Evolutionary conservation across 495 filamentous ascomycete species (phyloP).

Genomic region (Haplographium delicatum): DNA sequence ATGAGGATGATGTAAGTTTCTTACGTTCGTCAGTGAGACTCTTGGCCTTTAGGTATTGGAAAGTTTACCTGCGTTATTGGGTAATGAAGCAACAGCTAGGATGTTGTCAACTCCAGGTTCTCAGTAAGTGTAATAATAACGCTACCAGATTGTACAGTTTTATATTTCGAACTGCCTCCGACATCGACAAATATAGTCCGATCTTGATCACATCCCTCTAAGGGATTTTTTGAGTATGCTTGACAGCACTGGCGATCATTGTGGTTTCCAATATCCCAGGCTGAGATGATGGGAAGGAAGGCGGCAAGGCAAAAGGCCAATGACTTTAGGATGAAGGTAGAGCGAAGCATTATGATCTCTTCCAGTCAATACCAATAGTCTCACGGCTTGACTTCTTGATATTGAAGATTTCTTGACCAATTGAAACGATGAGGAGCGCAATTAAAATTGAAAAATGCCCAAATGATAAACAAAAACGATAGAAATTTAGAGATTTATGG

Average conservation of each 20-base stretch:
- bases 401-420: background rate
- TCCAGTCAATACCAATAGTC: background rate
- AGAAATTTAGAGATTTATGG: background rate
- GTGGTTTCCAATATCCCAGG: conserved; percentile 16
- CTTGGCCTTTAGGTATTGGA: background rate
- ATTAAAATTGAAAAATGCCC: too few species aligned
- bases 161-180: conserved; percentile 11
- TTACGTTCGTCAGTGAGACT: background rate
- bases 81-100: conserved; percentile 48
- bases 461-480: background rate
- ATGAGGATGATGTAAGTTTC: conserved; percentile 47
- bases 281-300: conserved; percentile 8
- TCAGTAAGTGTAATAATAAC: background rate
- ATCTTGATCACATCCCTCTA: conserved; percentile 17
- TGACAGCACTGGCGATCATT: conserved; percentile 21
- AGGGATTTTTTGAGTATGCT: conserved; percentile 10
- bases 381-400: background rate
- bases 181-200: conserved; percentile 18
- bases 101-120: conserved; percentile 17
- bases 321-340: background rate
- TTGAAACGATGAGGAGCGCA: too few species aligned
- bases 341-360: background rate
- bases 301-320: conserved; percentile 4
- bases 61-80: conserved; percentile 36
- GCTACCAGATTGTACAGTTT: conserved; percentile 25